A percentile compares a stretch with the other conserved stretches of the same genome.
These are phyloP conservation scores for Penicillium frequentans DNA, from an alignment of 2,329 filamentous ascomycete species.

Conservation along the genomic window DNA sequence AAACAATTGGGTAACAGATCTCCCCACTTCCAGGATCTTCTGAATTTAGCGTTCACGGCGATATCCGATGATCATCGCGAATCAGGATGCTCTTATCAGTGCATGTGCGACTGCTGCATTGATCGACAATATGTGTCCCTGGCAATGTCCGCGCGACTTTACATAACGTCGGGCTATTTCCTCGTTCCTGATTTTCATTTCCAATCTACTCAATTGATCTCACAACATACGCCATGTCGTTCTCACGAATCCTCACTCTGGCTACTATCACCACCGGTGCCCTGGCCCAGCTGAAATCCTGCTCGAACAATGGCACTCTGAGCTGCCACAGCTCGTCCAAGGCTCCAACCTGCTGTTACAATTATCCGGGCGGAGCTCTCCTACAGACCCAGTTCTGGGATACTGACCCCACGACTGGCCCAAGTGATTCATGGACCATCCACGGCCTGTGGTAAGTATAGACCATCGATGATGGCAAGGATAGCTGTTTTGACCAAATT, in stretches of 20 bases:
- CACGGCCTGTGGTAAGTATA: slow-evolving; percentile 55
- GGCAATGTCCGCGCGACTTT: background rate
- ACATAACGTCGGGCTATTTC: background rate
- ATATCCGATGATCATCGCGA: slow-evolving; percentile 21
- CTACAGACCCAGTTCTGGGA: slow-evolving; percentile 64
- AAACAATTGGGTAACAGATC: background rate
- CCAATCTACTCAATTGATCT: background rate
- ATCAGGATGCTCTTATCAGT: slow-evolving; percentile 28
- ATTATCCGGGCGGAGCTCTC: slow-evolving; percentile 57
- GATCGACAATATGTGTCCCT: slow-evolving; percentile 4
- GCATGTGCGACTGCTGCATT: slow-evolving; percentile 25
- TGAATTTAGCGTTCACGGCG: slow-evolving; percentile 8
- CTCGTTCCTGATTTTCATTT: background rate
- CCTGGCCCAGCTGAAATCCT: slow-evolving; percentile 27
- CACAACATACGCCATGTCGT: slow-evolving; percentile 17
- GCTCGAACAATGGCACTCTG: slow-evolving; percentile 42
- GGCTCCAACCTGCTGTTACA: slow-evolving; percentile 58
- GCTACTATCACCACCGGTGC: slow-evolving; percentile 21
- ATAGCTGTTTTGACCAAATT: background rate
- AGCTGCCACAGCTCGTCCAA: slow-evolving; percentile 58
- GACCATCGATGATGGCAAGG: background rate
- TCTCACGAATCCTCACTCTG: slow-evolving; percentile 25
- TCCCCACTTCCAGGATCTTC: slow-evolving; percentile 1
- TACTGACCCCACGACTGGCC: slow-evolving; percentile 54
- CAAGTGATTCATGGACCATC: slow-evolving; percentile 58